phyloP scores from a whole-genome alignment of 2,329 filamentous ascomycete species.

The Aureobasidium sp. region DNA sequence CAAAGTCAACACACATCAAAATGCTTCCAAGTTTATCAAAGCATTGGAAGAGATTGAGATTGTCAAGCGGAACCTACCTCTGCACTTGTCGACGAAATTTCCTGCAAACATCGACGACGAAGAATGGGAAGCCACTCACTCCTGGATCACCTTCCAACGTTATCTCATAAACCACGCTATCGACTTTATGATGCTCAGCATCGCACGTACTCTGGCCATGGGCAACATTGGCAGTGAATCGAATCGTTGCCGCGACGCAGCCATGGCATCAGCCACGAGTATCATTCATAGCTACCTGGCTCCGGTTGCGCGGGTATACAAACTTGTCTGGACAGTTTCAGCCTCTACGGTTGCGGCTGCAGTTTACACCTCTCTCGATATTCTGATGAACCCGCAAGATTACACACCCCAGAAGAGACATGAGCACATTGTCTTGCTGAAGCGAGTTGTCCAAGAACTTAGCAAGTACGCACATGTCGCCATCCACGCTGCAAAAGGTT shows the following conservation, averaged over 20 bases:
- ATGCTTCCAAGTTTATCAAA: slow-evolving; percentile 10
- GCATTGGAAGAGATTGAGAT: slow-evolving; percentile 11
- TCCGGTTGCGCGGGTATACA: background rate
- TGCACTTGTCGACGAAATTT: slow-evolving; percentile 8
- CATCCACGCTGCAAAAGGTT: slow-evolving; percentile 8
- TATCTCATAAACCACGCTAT: background rate
- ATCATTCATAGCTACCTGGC: background rate
- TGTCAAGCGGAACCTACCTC: slow-evolving; percentile 5
- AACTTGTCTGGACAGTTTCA: slow-evolving; percentile 9
- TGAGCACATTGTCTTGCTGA: background rate
- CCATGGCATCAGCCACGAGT: background rate
- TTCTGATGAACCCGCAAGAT: background rate
- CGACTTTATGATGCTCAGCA: slow-evolving; percentile 7
- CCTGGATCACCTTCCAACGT: slow-evolving; percentile 8
- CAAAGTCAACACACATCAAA: slow-evolving; percentile 10
- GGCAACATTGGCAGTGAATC: slow-evolving; percentile 1
- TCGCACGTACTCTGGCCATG: slow-evolving; percentile 4
- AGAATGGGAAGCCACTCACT: slow-evolving; percentile 4
- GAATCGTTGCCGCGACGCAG: background rate
- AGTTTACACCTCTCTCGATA: slow-evolving; percentile 7
- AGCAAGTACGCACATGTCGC: background rate
- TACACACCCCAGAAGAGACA: background rate
- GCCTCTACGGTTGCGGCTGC: slow-evolving; percentile 8
- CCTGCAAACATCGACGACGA: slow-evolving; percentile 11
- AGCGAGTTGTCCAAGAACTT: background rate